Base-by-base conservation (phyloP, 2,329 filamentous ascomycete species). In the Raffaelea deltoideospora region DNA sequence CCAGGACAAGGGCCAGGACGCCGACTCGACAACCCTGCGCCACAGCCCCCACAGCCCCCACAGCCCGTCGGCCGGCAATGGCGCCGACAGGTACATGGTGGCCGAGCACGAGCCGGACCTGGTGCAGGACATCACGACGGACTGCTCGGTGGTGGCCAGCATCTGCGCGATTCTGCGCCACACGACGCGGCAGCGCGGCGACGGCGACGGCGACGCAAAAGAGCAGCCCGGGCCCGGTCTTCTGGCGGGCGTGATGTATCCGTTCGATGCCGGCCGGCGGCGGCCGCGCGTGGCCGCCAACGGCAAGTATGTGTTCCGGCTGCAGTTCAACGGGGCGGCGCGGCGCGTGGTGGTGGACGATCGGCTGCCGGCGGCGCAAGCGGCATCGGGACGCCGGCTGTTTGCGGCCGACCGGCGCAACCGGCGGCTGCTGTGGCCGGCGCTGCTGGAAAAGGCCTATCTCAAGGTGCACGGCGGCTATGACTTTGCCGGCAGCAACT, bases 401-500 rank as follows among this genome's bases (percentile, higher is more conserved):
- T 86, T 93, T 54, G 87, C 96, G 10, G 71, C 92, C 32, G 88
- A 96, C 49, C 72, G 85, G 26, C 77, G 77, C 30, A 86, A 94
- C 44, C 79, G 82, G 4, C 65, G 61, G n/a, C 64, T 92, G 13
- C 59, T 96, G 13, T 96, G 88, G 86, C 90, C 90, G 6, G 86
- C 88, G 3, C 65, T 98, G 5, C 63, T 96, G 14, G 90, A 98
- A 53, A 98, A 98, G 53, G 90, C 90, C 0, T 98, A 98, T 48
- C 64, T 98, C 2, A 98, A 96, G 60, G 75, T 96, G 10, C 74
- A 88, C 38, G 90, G 90, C 21, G 90, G 90, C 24, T 98, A 98
- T 53, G 87, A 98, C 51, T 98, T 98, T 46, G 88, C 90, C 0
- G 90, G 90, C 8, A 96, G 90, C 50, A 96, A 96, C 54, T 96